Base-by-base conservation (phyloP, 768 basidiomycete species). In the Austroboletus festivus region DNA sequence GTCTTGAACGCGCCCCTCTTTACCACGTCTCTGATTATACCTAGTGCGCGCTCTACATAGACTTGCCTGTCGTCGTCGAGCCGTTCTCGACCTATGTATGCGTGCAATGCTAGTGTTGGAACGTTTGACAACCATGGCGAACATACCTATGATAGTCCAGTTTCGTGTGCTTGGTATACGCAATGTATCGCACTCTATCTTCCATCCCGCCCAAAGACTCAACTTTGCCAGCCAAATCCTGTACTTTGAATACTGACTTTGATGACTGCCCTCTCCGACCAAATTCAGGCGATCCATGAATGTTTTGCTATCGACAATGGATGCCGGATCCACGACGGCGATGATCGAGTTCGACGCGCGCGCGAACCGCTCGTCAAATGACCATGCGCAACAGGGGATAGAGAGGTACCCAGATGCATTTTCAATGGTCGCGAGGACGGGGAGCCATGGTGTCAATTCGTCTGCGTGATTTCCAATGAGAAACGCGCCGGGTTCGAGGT, bases 381-480 rank as follows among this genome's bases (percentile, higher is more conserved):
- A 63, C 86, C 88, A 87, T n/a, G 86, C 71, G 67, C 94, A 97
- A 62, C 95, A 97, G 0, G 95, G 95, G 46, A 98, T 91, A 5
- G 79, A 86, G 38, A 91, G 65, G 57, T 88, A 89, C 5, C 87
- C 89, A 0, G 82, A 78, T 0, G 83, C 79, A 4, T 62, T 57
- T 28, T 76, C 69, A 13, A 85, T 54, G 1, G 85, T 82, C 0
- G 93, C 79, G 5, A 96, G 70, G 1, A 96, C 77, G 0, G 95
- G 91, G 0, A 93, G 65, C 94, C 94, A 98, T 0, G 95, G 95
- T 20, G 94, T 94, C 16, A 98, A 74, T 58, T 98, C 95, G 69
- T 98, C 95, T 0, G 94, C 88, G 65, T 98, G 95, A 69, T 97
- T 97, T 9, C 89, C 93, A 42, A 98, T 87, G 48, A 98, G 68